Base-by-base conservation (phyloP, 2,329 filamentous ascomycete genomes). In the Paracoccidioides brasiliensis region DNA sequence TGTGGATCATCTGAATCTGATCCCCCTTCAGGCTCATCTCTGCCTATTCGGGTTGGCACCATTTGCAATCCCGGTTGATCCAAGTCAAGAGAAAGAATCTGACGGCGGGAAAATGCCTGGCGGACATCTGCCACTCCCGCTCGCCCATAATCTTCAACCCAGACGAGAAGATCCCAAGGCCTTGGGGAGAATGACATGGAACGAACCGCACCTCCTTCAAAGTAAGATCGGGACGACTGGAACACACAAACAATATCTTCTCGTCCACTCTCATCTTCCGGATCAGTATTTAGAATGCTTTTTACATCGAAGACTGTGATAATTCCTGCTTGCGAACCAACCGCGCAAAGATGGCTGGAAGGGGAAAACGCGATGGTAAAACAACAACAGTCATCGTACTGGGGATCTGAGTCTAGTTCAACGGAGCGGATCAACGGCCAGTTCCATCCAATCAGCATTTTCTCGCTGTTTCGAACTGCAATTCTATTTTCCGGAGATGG, bases 131-230 rank as follows among this genome's bases (percentile, higher is more conserved):
- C 73, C 56, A 77, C 62, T 6, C 74, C 75, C 46, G 72, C 72
- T 58, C 72, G 68, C 14, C 74, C 75, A 59, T 87, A 84, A 64
- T 95, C 88, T 70, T 98, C 93, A 7, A 90, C 88, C 90, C 93
- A 97, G 5, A 94, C 86, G 43, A 98, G 75, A 15, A 98, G 80
- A 66, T 96, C 91, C 76, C 85, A 91, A 0, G 90, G 88, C 1
- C 87, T 86, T 0, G 91, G 90, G 4, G 88, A 90, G 67, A 98
- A 98, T 1, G 85, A 80, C 86, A 97, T 94, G 58, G 90, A 88
- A 59, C 93, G 81, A 54, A 97, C 83, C 37, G 91, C 90, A 45
- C 91, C 91, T 22, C 80, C 78, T 28, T 81, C 78, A n/a, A 76
- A 78, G 57, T 80, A 79, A 0, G 88, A 81, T 58, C 88, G 78